A percentile compares a stretch with the other conserved stretches of the same genome.
Evolutionary conservation across 495 filamentous ascomycete genomes (phyloP).

Genomic region (Penicillium cosmopolitanum): DNA sequence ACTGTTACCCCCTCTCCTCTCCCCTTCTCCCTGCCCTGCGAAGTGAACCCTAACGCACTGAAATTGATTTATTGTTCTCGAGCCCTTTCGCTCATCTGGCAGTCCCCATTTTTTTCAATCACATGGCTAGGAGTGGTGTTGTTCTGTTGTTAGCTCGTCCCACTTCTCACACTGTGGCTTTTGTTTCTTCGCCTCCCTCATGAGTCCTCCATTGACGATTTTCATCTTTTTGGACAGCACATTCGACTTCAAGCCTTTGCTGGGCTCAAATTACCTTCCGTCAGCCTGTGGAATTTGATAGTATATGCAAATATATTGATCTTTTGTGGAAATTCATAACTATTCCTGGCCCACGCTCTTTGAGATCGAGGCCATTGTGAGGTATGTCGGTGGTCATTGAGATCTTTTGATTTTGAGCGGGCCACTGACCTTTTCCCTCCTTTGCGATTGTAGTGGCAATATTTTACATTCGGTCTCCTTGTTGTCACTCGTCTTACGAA

Average conservation of each 20-base stretch:
- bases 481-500: slow-evolving; percentile 5
- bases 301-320: neutral
- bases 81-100: neutral
- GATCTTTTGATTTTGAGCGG: slow-evolving; percentile 3
- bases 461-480: neutral
- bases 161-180: slow-evolving; percentile 2
- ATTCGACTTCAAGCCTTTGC: neutral
- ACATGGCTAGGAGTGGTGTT: neutral
- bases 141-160: neutral
- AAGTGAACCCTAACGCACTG: neutral
- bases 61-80: neutral
- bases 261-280: neutral
- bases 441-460: neutral
- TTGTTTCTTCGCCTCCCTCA: neutral
- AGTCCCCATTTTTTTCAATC: neutral
- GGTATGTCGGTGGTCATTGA: slow-evolving; percentile 3
- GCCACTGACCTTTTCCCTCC: slow-evolving; percentile 3
- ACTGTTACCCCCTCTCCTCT: neutral
- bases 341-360: neutral
- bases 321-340: neutral
- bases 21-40: neutral
- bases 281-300: neutral
- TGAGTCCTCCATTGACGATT: neutral
- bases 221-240: neutral
- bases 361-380: neutral